Base-by-base conservation (phyloP, 2,329 filamentous ascomycete genomes). In the Eutypa lata region DNA sequence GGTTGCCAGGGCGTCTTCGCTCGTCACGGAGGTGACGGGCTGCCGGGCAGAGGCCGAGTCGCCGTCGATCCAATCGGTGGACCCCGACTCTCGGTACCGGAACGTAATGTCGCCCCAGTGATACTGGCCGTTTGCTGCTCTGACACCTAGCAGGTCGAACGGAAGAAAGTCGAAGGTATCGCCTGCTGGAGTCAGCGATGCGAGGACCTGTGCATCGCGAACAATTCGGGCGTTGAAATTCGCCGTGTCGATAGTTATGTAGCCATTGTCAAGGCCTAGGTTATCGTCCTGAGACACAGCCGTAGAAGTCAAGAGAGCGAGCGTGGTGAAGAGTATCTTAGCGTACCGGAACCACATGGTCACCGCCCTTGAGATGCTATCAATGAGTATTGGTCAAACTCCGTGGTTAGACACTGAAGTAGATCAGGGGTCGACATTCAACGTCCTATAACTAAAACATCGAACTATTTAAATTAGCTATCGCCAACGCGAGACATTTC, bases 81-180 rank as follows among this genome's bases (percentile, higher is more conserved):
- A 50, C 5, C 69, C 71, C 1, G 63, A 63, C 2, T 66, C 57
- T n/a, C 80, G 78, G 60, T 81, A 84, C 13, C 80, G 75, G 44
- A 79, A 73, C 0, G 79, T 83, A 38, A 85, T 68, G 46, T 85
- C 82, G 3, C 82, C 82, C 59, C 78, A 77, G 61, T 85, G 82
- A 55, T 84, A 83, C 54, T 82, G 76, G 3, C 76, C 76, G 53
- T 82, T 76, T 13, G 71, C 70, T 11, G 77, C 73, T 7, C 81
- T 72, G 16, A 68, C 65, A 0, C 71, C 53, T 3, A 84, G 70
- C 44, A 76, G 65, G 59, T 83, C 81, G 7, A 70, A 78, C 0
- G 81, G 81, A 2, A 81, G 70, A 56, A 84, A 84, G 63, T 84
- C 78, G 55, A 83, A 84, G 0, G 65, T 54, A 3, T 66, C 62